Conservation (phyloP, 2,329 filamentous ascomycete genomes). For the Curvularia hawaiiensis region DNA sequence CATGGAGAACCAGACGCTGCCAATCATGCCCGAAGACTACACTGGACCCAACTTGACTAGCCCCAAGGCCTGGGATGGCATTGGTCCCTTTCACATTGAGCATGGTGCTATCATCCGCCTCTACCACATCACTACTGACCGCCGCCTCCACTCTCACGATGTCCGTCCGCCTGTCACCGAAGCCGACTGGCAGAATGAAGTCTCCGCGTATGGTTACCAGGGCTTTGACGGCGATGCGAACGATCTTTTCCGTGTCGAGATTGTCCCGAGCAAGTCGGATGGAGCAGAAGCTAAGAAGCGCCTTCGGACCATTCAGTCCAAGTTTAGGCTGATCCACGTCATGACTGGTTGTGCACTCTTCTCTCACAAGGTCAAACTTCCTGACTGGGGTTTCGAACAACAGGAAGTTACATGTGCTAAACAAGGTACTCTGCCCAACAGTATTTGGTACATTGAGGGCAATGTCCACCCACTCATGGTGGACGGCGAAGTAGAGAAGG, state of each 20-base stretch:
- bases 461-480: slow-evolving; percentile 83
- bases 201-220: slow-evolving; percentile 96
- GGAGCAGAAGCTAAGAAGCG: slow-evolving; percentile 79
- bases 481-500: slow-evolving; percentile 73
- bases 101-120: slow-evolving; percentile 82
- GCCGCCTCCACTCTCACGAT: slow-evolving; percentile 94
- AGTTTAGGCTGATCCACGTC: slow-evolving; percentile 92
- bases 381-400: slow-evolving; percentile 96
- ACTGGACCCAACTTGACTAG: slow-evolving; percentile 80
- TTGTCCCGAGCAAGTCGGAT: slow-evolving; percentile 86
- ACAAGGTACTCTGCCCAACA: slow-evolving; percentile 91
- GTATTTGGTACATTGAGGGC: slow-evolving; percentile 93
- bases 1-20: slow-evolving; percentile 92
- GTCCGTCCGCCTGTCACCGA: slow-evolving; percentile 64
- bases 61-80: slow-evolving; percentile 80
- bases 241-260: slow-evolving; percentile 93
- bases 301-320: slow-evolving; percentile 91
- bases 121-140: slow-evolving; percentile 82
- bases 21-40: slow-evolving; percentile 66
- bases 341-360: slow-evolving; percentile 98
- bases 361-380: slow-evolving; percentile 98
- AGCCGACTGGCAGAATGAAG: slow-evolving; percentile 85
- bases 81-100: slow-evolving; percentile 72
- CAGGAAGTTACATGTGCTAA: slow-evolving; percentile 98
- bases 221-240: slow-evolving; percentile 97